A percentile compares a stretch with the other conserved stretches of the same genome.
These are phyloP conservation scores for Rhodotorula kratochvilovae DNA, from an alignment of 768 basidiomycete genomes.

Conservation along the genomic window DNA sequence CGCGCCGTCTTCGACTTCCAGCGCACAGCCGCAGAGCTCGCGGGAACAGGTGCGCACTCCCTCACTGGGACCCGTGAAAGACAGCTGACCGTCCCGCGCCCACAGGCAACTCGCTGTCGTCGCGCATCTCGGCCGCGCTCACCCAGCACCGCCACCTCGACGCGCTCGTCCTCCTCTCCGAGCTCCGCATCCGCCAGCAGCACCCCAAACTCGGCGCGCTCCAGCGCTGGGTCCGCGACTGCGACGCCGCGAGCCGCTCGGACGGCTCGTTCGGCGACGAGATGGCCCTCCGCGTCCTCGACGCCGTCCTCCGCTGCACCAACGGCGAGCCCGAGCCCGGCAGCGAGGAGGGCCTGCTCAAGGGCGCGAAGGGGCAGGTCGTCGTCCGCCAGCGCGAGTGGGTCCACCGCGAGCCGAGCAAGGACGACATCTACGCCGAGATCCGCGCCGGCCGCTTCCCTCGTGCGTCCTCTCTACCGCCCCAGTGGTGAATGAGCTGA, in stretches of 20 bases:
- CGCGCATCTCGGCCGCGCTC: slow-evolving; percentile 47
- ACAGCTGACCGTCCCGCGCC: neutral
- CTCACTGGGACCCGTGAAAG: neutral
- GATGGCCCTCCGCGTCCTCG: slow-evolving; percentile 53
- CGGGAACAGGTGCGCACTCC: slow-evolving; percentile 19
- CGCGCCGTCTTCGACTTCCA: slow-evolving; percentile 35
- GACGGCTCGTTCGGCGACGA: slow-evolving; percentile 52
- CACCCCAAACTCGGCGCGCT: slow-evolving; percentile 56
- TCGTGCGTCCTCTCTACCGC: neutral
- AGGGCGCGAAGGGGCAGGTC: neutral
- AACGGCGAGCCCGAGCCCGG: neutral
- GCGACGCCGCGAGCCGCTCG: slow-evolving; percentile 55
- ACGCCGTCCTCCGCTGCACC: slow-evolving; percentile 55
- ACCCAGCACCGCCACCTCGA: slow-evolving; percentile 53
- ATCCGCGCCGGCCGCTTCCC: slow-evolving; percentile 20
- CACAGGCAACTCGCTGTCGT: slow-evolving; percentile 29
- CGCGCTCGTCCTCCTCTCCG: slow-evolving; percentile 57
- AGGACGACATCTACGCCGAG: slow-evolving; percentile 12
- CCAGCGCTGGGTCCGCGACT: slow-evolving; percentile 59
- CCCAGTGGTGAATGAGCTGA: neutral
- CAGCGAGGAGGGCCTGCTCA: neutral
- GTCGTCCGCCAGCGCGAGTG: slow-evolving; percentile 21
- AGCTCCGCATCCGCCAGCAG: slow-evolving; percentile 54
- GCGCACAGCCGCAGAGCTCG: slow-evolving; percentile 4
- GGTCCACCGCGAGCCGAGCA: slow-evolving; percentile 1